phyloP scores from a whole-genome alignment of 129 eudicot genomes.

The Centella asiatica region DNA sequence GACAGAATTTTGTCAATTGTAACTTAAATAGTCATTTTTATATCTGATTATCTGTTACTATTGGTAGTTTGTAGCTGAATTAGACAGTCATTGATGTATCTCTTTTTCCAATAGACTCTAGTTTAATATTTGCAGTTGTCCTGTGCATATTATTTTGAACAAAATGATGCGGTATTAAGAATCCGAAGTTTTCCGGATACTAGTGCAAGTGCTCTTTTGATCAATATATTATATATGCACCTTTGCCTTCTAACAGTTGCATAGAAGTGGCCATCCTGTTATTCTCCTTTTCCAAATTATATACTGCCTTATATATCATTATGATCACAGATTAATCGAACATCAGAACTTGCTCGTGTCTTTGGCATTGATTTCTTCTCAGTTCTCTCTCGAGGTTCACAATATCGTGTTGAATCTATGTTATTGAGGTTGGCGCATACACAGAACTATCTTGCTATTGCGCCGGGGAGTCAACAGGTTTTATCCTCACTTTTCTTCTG shows the following conservation, averaged over 20 bases:
- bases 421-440: constrained; percentile 81
- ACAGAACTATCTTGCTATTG: constrained; percentile 87
- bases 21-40: too few species aligned
- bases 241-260: not conserved
- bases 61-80: too few species aligned
- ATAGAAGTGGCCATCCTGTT: not conserved
- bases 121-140: not conserved
- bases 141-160: not conserved
- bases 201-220: not conserved
- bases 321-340: constrained; percentile 64
- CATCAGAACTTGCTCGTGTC: constrained; percentile 98
- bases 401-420: constrained; percentile 98
- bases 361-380: constrained; percentile 98
- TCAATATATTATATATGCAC: not conserved
- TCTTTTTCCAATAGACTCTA: not conserved
- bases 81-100: not conserved
- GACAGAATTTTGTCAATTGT: too few species aligned
- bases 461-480: constrained; percentile 86
- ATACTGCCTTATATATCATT: not conserved
- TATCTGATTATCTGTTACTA: too few species aligned
- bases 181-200: not conserved
- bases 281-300: not conserved
- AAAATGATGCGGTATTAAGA: not conserved
- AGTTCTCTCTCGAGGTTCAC: constrained; percentile 97
- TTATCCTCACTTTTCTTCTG: constrained; percentile 10